Conservation (phyloP, 768 basidiomycete species). For the Cantharellus cinnabarinus region DNA sequence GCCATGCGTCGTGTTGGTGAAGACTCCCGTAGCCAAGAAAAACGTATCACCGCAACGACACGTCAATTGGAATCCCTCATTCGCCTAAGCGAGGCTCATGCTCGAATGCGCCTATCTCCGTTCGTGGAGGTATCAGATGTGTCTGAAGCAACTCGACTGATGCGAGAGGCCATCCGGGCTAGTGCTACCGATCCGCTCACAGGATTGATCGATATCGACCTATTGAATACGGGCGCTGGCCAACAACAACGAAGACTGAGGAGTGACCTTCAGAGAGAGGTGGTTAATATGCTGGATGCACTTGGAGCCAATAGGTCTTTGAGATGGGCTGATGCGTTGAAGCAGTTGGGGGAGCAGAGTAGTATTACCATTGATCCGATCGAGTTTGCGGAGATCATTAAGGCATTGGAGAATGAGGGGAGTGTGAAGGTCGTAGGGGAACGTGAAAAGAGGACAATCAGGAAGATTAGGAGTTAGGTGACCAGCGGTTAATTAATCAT, state of each 20-base stretch:
- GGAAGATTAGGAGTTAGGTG: slow-evolving; percentile 9
- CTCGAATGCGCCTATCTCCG: slow-evolving; percentile 84
- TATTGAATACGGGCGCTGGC: slow-evolving; percentile 86
- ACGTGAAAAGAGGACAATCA: slow-evolving; percentile 64
- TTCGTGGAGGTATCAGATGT: slow-evolving; percentile 77
- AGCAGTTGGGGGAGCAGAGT: slow-evolving; percentile 62
- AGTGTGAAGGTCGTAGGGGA: slow-evolving; percentile 71
- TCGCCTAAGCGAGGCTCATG: slow-evolving; percentile 87
- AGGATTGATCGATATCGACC: slow-evolving; percentile 91
- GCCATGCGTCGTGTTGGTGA: slow-evolving; percentile 81
- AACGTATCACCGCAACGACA: slow-evolving; percentile 94
- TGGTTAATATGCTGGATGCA: slow-evolving; percentile 41
- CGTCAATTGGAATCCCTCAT: slow-evolving; percentile 96
- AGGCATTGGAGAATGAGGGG: slow-evolving; percentile 67
- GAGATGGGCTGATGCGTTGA: slow-evolving; percentile 69
- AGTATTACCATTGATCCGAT: slow-evolving; percentile 54
- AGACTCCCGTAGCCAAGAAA: slow-evolving; percentile 72
- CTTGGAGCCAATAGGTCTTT: slow-evolving; percentile 37
- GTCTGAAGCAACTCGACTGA: slow-evolving; percentile 77
- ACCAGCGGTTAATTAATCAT: too few species aligned
- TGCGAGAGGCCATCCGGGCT: slow-evolving; percentile 89
- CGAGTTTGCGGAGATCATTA: slow-evolving; percentile 70
- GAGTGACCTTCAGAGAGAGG: slow-evolving; percentile 77
- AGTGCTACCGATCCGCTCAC: slow-evolving; percentile 90
- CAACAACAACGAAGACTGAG: slow-evolving; percentile 65